Evolutionary conservation across 495 filamentous ascomycete species (phyloP).

Genomic region (Aspergillus homomorphus): DNA sequence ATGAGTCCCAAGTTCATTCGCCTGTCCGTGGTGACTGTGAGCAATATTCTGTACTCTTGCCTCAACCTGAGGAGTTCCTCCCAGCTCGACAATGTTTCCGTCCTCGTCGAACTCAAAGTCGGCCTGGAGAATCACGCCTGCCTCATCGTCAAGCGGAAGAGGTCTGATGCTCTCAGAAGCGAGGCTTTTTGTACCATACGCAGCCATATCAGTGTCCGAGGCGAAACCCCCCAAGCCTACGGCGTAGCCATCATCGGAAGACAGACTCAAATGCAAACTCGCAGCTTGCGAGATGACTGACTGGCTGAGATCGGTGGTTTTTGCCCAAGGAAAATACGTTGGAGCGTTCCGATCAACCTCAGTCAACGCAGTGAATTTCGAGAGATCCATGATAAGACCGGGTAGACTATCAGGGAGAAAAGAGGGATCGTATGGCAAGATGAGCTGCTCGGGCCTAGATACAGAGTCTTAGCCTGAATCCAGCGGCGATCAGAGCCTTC

Average conservation of each 20-base stretch:
- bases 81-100: conserved; percentile 53
- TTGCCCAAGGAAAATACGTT: conserved; percentile 23
- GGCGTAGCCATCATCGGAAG: conserved; percentile 27
- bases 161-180: conserved; percentile 17
- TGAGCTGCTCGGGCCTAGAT: conserved; percentile 70
- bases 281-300: conserved; percentile 27
- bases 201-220: conserved; percentile 19
- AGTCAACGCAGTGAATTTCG: conserved; percentile 15
- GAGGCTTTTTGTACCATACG: conserved; percentile 25
- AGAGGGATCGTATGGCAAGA: conserved; percentile 80
- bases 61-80: conserved; percentile 10
- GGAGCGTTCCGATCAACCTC: conserved; percentile 18
- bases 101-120: conserved; percentile 65
- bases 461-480: neutral
- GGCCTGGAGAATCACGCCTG: conserved; percentile 54
- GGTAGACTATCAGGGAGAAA: conserved; percentile 70
- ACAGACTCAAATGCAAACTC: conserved; percentile 32
- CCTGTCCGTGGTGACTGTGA: conserved; percentile 32
- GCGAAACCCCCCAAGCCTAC: conserved; percentile 21
- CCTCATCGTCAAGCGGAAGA: conserved; percentile 39
- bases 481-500: neutral
- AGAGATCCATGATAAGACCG: conserved; percentile 55
- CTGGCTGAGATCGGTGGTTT: conserved; percentile 30
- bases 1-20: conserved; percentile 15
- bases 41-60: neutral